phyloP scores from a whole-genome alignment of 73 alveolate genomes.

The Paramecium sonneborni region DNA sequence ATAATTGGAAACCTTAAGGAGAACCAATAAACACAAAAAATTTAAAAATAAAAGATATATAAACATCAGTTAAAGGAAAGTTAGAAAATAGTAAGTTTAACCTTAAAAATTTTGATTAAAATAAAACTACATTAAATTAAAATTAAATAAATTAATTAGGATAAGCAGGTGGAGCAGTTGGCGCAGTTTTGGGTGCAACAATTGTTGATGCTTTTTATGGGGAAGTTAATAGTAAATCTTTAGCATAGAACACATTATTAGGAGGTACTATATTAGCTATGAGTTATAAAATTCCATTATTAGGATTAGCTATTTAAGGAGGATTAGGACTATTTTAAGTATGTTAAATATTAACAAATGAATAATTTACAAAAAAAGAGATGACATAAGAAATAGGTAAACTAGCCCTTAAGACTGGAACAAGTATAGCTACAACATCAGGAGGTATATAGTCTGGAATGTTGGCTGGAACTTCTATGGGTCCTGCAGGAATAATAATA shows the following conservation, averaged over 20 bases:
- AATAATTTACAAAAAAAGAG: too few species aligned
- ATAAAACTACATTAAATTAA: background rate
- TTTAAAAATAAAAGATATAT: background rate
- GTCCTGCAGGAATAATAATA: background rate
- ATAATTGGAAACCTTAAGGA: background rate
- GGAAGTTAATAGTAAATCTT: background rate
- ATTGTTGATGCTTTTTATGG: background rate
- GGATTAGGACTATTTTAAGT: too few species aligned
- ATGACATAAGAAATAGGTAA: too few species aligned
- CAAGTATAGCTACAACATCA: too few species aligned
- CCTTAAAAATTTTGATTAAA: background rate
- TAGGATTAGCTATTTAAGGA: too few species aligned
- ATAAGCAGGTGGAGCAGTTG: background rate
- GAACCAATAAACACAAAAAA: background rate
- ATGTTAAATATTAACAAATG: too few species aligned
- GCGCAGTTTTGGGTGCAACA: background rate
- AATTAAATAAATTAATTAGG: background rate
- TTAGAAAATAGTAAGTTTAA: background rate
- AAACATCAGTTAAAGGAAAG: background rate
- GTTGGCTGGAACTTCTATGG: too few species aligned
- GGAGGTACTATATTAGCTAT: too few species aligned
- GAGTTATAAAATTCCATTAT: too few species aligned
- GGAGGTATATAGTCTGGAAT: too few species aligned
- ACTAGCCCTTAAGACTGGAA: too few species aligned
- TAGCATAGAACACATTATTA: background rate